phyloP scores from a whole-genome alignment of 495 filamentous ascomycete genomes.

The Astrocystis sublimbata region DNA sequence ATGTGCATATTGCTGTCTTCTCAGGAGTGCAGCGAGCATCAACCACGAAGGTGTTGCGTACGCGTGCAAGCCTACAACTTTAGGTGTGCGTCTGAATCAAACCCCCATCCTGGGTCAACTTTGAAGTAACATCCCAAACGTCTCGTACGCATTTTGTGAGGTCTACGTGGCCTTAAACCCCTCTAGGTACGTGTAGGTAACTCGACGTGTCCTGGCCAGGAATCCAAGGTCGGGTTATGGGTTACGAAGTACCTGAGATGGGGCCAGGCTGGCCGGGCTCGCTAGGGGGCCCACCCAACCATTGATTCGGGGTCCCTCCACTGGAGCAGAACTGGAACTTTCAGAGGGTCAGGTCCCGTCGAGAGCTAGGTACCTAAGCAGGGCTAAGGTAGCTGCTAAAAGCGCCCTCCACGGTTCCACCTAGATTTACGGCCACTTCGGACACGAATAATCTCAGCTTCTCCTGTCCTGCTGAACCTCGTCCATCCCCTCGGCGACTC shows the following conservation, averaged over 20 bases:
- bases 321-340: no score
- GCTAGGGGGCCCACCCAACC: not conserved
- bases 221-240: not conserved
- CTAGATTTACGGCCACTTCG: no score
- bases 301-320: not conserved
- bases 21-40: no score
- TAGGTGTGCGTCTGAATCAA: not conserved
- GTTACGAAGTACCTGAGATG: no score
- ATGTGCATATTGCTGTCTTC: no score
- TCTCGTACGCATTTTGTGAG: no score
- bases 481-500: constrained; percentile 13
- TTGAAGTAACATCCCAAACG: not conserved
- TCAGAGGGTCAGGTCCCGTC: no score
- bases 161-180: constrained; percentile 14
- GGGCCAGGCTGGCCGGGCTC: no score
- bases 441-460: constrained; percentile 12
- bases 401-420: not conserved
- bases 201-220: not conserved
- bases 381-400: not conserved
- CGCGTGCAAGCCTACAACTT: not conserved
- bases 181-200: not conserved
- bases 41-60: not conserved
- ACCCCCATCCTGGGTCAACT: not conserved
- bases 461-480: constrained; percentile 22
- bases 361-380: not conserved